These are phyloP conservation scores for Skeletonema marinoi DNA, from an alignment of 108 stramenopile genomes.

Conservation along the genomic window DNA sequence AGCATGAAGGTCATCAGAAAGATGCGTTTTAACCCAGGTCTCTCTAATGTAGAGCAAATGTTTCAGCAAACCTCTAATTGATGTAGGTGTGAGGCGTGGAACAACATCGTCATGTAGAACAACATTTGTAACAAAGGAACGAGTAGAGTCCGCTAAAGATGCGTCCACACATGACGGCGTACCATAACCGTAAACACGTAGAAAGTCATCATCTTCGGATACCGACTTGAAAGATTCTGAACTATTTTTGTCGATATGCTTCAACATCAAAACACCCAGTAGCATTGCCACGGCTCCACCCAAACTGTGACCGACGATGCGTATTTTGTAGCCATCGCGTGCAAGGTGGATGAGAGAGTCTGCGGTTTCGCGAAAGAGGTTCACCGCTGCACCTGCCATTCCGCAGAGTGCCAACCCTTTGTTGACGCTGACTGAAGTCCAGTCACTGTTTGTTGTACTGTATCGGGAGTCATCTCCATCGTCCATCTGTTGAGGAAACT, in stretches of 20 bases:
- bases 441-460: constrained; percentile 51
- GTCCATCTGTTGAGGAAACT: constrained; percentile 67
- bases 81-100: constrained; percentile 90
- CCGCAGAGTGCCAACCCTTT: constrained; percentile 80
- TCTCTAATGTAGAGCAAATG: constrained; percentile 86
- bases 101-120: constrained; percentile 95
- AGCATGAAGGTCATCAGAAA: constrained; percentile 74
- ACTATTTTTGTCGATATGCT: constrained; percentile 54
- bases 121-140: constrained; percentile 78
- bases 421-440: constrained; percentile 73
- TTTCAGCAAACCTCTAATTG: constrained; percentile 83
- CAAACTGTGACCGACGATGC: constrained; percentile 76
- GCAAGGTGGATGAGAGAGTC: constrained; percentile 66
- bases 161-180: constrained; percentile 92
- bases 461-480: constrained; percentile 36
- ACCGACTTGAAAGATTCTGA: not conserved
- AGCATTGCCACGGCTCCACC: constrained; percentile 92
- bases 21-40: constrained; percentile 86
- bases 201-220: constrained; percentile 47
- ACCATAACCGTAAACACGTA: constrained; percentile 89
- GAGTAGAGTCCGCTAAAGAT: constrained; percentile 71
- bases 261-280: constrained; percentile 74
- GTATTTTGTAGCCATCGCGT: constrained; percentile 76
- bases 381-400: constrained; percentile 83
- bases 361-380: constrained; percentile 79